Evolutionary conservation across 2,329 filamentous ascomycete genomes (phyloP), one percentile per base, ranked within the genome.

Genomic region (Ascochyta lentis): DNA sequence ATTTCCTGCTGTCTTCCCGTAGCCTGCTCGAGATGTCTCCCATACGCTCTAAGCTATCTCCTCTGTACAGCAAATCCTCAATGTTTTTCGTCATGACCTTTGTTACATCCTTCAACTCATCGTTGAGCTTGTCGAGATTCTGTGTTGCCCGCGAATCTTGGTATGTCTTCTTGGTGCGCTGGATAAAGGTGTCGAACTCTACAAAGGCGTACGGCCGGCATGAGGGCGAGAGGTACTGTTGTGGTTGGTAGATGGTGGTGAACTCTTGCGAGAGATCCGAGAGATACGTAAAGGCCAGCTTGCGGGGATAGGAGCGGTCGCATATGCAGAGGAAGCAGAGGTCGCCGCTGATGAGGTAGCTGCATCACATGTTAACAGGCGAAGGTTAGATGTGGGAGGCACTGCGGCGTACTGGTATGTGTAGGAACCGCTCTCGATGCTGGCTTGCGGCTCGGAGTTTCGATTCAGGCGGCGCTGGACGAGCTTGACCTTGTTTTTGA

Each of bases 51-150:
- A 99, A 79, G 69, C 89, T 95, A 75, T 99, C 95, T 26, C 95
- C 95, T 59, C 96, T 84, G 76, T 99, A 99, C 49, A 99, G 81
- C 72, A 99, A 80, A 76, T 99, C 95, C 82, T 99, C 95, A 66
- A 99, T 98, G 77, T 99, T 99, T 86, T 98, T 98, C 52, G 93
- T 98, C 96, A 99, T 99, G 72, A 99, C 93, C 80, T 97, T 93
- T 1, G 95, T 98, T 51, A 99, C 96, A 78, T 98, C 95, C 76
- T 93, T 89, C 64, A 99, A 85, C 83, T 99, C 96, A 73, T 97
- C 92, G 73, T 99, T 98, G 64, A 99, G 83, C 79, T 94, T 92
- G 77, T 96, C 92, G 54, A 99, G 85, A 78, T 98, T 98, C 78
- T 93, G 90, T 13, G 91, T 86, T 15, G 95, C 95, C 63, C 95